Conservation (phyloP, 2,329 filamentous ascomycete genomes). For the Cordyceps javanica region DNA sequence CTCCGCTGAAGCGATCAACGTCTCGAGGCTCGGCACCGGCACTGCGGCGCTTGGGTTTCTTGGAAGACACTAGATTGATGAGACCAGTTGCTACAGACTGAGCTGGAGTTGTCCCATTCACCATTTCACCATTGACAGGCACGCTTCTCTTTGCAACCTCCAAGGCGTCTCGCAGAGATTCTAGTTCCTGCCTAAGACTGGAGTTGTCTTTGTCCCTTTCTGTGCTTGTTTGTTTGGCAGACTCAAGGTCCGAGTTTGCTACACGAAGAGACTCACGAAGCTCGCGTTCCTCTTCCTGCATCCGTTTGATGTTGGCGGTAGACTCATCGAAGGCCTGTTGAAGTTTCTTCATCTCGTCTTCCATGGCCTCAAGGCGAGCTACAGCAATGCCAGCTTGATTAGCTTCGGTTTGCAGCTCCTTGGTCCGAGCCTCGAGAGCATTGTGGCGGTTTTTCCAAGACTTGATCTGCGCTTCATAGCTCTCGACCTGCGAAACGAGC, state of each 20-base stretch:
- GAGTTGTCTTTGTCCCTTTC: constrained; percentile 80
- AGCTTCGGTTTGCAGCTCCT: constrained; percentile 91
- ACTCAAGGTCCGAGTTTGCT: constrained; percentile 76
- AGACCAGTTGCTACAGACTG: constrained; percentile 63
- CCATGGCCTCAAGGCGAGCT: constrained; percentile 82
- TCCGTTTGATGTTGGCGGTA: constrained; percentile 79
- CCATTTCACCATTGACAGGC: constrained; percentile 61
- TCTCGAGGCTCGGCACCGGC: constrained; percentile 81
- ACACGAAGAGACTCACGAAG: constrained; percentile 75
- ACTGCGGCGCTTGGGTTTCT: constrained; percentile 93
- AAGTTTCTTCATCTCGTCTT: constrained; percentile 90
- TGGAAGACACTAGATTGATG: constrained; percentile 94
- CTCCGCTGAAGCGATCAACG: constrained; percentile 81
- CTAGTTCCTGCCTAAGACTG: constrained; percentile 78
- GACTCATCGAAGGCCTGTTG: constrained; percentile 88
- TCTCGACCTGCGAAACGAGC: constrained; percentile 81
- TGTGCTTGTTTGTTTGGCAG: constrained; percentile 66
- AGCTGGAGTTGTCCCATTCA: constrained; percentile 32
- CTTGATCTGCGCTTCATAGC: constrained; percentile 92
- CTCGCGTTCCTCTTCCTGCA: constrained; percentile 89
- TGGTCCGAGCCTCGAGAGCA: constrained; percentile 78
- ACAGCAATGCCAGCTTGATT: constrained; percentile 96
- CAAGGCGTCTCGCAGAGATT: constrained; percentile 86
- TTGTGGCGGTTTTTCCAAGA: constrained; percentile 93
- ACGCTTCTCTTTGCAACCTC: constrained; percentile 75